Conservation (phyloP, 441 rosid species). For the Brassica hybrid region DNA sequence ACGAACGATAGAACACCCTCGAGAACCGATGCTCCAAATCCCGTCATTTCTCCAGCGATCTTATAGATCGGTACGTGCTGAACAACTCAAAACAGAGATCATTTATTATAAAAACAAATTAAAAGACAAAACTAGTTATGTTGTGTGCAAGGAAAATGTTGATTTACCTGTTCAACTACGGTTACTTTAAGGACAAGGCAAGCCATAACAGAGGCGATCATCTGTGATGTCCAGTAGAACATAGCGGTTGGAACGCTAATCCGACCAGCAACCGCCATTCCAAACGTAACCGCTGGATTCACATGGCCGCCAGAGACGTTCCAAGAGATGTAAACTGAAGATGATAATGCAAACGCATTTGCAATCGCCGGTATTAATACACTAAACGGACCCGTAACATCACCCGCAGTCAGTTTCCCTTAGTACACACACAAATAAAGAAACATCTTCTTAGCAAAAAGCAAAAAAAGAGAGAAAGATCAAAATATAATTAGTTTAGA, state of each 20-base stretch:
- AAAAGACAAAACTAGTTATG: background rate
- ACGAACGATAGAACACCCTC: slow-evolving; percentile 77
- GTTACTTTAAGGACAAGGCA: slow-evolving; percentile 69
- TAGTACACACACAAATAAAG: background rate
- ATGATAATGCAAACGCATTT: slow-evolving; percentile 72
- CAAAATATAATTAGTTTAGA: background rate
- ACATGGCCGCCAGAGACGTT: slow-evolving; percentile 83
- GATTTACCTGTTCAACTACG: slow-evolving; percentile 59
- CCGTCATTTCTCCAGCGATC: slow-evolving; percentile 86
- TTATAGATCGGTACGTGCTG: slow-evolving; percentile 66
- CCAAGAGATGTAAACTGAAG: slow-evolving; percentile 66
- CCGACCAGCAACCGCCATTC: slow-evolving; percentile 74
- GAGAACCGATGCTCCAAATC: slow-evolving; percentile 82
- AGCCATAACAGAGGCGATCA: slow-evolving; percentile 88
- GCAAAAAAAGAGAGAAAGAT: background rate
- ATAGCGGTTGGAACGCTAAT: slow-evolving; percentile 59
- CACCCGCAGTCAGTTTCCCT: slow-evolving; percentile 58
- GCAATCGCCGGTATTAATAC: slow-evolving; percentile 69
- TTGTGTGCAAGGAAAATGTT: too few relatives aligned
- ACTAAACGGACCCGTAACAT: slow-evolving; percentile 58
- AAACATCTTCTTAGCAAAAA: background rate
- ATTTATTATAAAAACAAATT: too few relatives aligned
- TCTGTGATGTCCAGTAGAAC: slow-evolving; percentile 85
- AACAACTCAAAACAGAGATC: slow-evolving; percentile 16
- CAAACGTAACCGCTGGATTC: slow-evolving; percentile 94